A percentile compares a stretch with the other conserved stretches of the same genome.
phyloP scores from a whole-genome alignment of 192 early-diverging fungal species.

The Oehlia diaphana region DNA sequence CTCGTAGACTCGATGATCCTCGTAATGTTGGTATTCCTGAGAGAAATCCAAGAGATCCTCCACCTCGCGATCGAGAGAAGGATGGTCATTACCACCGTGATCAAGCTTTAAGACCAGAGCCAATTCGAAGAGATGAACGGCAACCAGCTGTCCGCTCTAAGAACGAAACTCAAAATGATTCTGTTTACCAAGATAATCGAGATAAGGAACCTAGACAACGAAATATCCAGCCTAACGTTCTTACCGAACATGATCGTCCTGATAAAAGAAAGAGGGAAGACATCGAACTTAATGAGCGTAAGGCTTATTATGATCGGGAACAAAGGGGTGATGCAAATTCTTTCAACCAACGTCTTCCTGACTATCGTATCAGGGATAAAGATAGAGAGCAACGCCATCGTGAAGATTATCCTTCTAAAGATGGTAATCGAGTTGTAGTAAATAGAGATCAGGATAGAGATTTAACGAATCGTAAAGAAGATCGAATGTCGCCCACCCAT shows the following conservation, averaged over 20 bases:
- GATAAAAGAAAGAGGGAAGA: constrained; percentile 14
- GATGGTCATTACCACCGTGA: constrained; percentile 9
- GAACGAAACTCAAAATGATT: constrained; percentile 8
- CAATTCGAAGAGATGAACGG: constrained; percentile 2
- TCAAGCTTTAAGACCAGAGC: background rate
- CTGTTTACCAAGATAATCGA: constrained; percentile 1
- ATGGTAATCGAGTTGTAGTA: background rate
- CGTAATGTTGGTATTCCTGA: background rate
- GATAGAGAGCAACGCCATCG: constrained; percentile 1
- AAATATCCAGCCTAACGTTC: background rate
- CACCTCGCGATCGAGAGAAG: constrained; percentile 9
- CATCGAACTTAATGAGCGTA: constrained; percentile 3
- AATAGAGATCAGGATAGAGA: constrained; percentile 5
- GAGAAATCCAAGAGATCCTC: background rate
- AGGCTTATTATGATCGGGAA: constrained; percentile 10
- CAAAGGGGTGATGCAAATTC: background rate
- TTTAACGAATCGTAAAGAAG: background rate
- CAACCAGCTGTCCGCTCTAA: background rate
- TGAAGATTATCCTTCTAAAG: constrained; percentile 7
- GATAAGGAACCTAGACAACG: background rate
- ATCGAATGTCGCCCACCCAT: background rate
- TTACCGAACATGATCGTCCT: background rate
- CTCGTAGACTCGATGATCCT: background rate
- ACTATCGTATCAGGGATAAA: constrained; percentile 11
- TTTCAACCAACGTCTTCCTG: constrained; percentile 8